Base-by-base conservation (phyloP, 2,329 filamentous ascomycete genomes). In the Incumbomyces delicatus region DNA sequence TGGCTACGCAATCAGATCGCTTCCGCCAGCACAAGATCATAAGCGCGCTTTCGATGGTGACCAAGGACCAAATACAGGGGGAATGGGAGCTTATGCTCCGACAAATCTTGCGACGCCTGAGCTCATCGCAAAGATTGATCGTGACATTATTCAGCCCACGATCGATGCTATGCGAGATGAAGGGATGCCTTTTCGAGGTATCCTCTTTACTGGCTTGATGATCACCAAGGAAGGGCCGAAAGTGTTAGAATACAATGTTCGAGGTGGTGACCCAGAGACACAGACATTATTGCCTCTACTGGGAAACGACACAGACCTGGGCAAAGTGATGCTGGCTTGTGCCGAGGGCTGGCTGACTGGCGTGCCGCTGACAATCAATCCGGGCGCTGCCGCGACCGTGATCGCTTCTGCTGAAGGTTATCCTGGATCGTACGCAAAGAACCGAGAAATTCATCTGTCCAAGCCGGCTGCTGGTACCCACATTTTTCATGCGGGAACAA, bases 81-180 rank as follows among this genome's bases (percentile, higher is more conserved):
- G 92, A 34, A 96, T 96, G 92, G 92, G 92, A 43, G 95, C 88
- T 62, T 96, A 96, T 66, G 88, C 89, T 13, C 86, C 86, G n/a
- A 94, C 89, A 1, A 84, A 79, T 53, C 82, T 89, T 58, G 81
- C 83, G 27, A 84, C 83, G 0, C 77, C 80, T 43, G 78, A 83
- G 51, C 73, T 94, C n/a, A 75, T 92, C 14, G 82, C 82, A 14
- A 75, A 81, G 50, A 80, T 98, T 51, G 83, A 95, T 61, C 74
- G 75, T 47, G 85, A 84, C 30, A 83, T 95, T 46, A 76, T 96
- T n/a, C 80, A 88, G 63, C 89, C 90, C 6, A 95, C 89, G 2
- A 79, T 96, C 50, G 78, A 87, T 50, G 89, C 88, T 48, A 90
- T 96, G 87, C 77, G 82, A 58, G 76, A 77, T 52, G 90, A 96